Evolutionary conservation across 371 early-diverging fungal genomes (phyloP).

Genomic region (Apophysomyces trapeziformis): DNA sequence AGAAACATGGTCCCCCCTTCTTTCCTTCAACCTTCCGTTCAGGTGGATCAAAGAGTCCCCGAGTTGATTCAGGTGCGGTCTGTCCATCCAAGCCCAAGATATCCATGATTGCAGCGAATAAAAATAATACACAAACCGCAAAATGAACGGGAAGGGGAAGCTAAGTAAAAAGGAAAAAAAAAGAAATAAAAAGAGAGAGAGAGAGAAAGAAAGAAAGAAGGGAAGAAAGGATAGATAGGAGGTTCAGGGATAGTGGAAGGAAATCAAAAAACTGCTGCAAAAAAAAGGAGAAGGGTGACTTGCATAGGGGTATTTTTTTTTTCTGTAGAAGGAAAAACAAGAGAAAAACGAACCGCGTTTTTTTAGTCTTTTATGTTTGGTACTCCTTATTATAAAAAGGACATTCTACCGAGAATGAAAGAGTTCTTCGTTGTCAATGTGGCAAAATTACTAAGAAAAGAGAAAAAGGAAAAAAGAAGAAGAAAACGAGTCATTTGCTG

Average conservation of each 20-base stretch:
- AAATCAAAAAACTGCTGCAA: not conserved
- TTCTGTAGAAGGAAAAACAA: not conserved
- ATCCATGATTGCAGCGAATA: constrained; percentile 24
- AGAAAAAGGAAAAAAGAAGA: no score
- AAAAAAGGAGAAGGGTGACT: constrained; percentile 11
- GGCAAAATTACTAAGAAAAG: not conserved
- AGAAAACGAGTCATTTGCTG: not conserved
- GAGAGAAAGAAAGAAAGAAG: constrained; percentile 3
- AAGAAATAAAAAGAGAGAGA: constrained; percentile 10
- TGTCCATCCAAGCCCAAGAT: constrained; percentile 47
- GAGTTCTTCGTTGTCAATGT: not conserved
- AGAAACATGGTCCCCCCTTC: not conserved
- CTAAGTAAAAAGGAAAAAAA: constrained; percentile 9
- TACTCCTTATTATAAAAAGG: no score
- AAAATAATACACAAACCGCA: constrained; percentile 9
- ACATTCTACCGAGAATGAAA: not conserved
- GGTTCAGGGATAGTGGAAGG: constrained; percentile 3
- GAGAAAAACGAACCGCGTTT: constrained; percentile 4
- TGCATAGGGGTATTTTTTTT: not conserved
- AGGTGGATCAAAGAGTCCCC: constrained; percentile 51
- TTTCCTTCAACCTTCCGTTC: constrained; percentile 25
- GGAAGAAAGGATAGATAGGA: constrained; percentile 6
- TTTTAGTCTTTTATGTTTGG: not conserved
- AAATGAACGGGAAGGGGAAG: constrained; percentile 17
- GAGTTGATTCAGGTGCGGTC: constrained; percentile 58